Base-by-base conservation (phyloP, 2,329 filamentous ascomycete species). In the Xenoacremonium recifei region DNA sequence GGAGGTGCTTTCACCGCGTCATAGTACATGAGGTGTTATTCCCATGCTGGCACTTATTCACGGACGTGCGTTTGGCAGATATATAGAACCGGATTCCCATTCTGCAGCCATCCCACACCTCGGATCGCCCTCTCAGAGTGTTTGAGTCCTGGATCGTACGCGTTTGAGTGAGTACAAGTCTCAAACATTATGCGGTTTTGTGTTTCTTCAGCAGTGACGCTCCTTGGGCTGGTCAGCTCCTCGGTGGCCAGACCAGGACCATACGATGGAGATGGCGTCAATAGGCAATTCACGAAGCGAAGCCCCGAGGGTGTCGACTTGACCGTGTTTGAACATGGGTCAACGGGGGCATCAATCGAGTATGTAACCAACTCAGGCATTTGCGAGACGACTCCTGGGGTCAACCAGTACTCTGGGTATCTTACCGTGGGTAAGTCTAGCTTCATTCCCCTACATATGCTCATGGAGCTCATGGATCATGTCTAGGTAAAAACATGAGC, bases 331-430 rank as follows among this genome's bases (percentile, higher is more conserved):
- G 33, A 47, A n/a, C 53, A 52, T 17, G 45, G 39, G n/a, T 45
- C 45, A 4, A 57, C 55, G 6, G 13, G 38, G 11, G 47, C 49
- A n/a, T 48, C 43, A 34, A 52, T 58, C 4, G 53, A 58, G 13
- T 58, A 54, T 39, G 45, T 49, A 15, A 50, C 47, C 36, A 56
- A 58, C 29, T 58, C 55, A 17, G 82, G 66, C 61, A 70, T 60
- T 77, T 84, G 50, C 68, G 76, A 55, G 80, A 83, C 64, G 38
- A 73, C 50, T 60, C 71, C 39, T 67, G 84, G 66, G 68, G 81
- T 68, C 75, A 85, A 65, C 77, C 83, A 65, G 64, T 85, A 81
- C 60, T 73, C 79, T 7, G 83, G 83, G 49, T 83, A 85, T 64
- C 75, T 87, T 70, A 71, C 46, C 59, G 84, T 39, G 71, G 79